Evolutionary conservation across 371 early-diverging fungal species (phyloP), one percentile per base, ranked within the genome.

Genomic region (Gilbertella persicaria): DNA sequence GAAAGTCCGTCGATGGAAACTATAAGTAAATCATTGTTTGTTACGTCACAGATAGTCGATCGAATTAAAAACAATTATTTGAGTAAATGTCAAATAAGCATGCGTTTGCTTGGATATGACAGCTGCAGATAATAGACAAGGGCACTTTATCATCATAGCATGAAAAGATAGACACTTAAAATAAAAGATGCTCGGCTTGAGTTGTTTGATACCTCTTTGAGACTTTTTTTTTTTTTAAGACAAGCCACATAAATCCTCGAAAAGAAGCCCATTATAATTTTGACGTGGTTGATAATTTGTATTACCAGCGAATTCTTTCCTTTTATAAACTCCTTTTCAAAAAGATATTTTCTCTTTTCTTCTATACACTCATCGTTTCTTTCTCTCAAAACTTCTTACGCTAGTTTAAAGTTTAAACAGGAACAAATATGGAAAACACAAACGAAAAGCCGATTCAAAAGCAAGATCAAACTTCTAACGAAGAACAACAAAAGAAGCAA

Each of bases 401-500:
- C 26, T 38, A 37, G 23, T 26, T 14, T 21, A 24, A n/a, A 36
- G 23, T 38, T 38, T 20, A 45, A 43, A 45, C 19, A 49, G 45
- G 23, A 37, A 24, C 45, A 23, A 50, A n/a, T 37, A 57, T 57
- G 58, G 58, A 57, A 37, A 57, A 57, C 51, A 33, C 16, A 17
- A 51, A 36, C n/a, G 58, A 57, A 28, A 58, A 58, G 51, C 40
- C 38, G 35, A 50, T 33, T 35, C 36, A 45, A 46, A 50, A 37
- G 28, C 41, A 56, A 52, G 57, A 51, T 33, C 51, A 55, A 29
- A 23, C 51, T 16, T 28, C 38, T 12, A 36, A 29, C 30, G 51
- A 62, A 47, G 51, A 58, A 29, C 51, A 50, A 44, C 56, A 66
- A 55, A 64, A 68, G 30, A 59, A 64, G 42, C 57, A 54, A 5